Base-by-base conservation (phyloP, 345 rosid genomes). In the Noccaea caerulescens region DNA sequence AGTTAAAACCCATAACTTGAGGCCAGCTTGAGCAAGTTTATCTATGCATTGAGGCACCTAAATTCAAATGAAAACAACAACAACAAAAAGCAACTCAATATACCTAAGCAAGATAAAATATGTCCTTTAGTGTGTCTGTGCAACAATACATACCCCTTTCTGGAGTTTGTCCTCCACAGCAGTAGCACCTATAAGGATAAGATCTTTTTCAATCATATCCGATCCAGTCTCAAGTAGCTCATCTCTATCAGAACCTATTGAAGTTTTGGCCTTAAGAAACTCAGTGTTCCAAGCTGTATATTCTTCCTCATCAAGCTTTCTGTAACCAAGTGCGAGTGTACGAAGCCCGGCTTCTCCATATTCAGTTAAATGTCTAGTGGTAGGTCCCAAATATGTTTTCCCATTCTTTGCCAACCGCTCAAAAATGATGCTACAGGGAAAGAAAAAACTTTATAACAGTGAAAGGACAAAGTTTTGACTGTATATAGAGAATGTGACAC, bases 111-210 rank as follows among this genome's bases (percentile, higher is more conserved):
- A 55, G 65, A 58, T 8, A 18, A 46, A 51, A 27, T 46, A 63
- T 14, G 53, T 4, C 5, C 45, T 71, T 20, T 13, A 58, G 4
- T 42, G 69, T 55, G 54, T 59, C 33, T 44, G 41, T 25, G 41
- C 0, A 58, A 43, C 16, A n/a, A 34, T 8, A 2, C 61, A 39
- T 84, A 94, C 99, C 91, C 99, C 99, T 67, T 84, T 84, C 71
- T 94, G 99, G 78, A 94, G 80, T 79, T 91, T 94, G 82, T 94
- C 99, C 82, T 94, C 99, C 63, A 94, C 99, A 56, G 99, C 99
- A 45, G 99, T 94, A 69, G 98, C 96, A 64, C 99, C 99, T 8
- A 94, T 67, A 49, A 94, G 99, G 56, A 88, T 86, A 77, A 94
- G 79, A 2, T 91, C 98, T 73, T 65, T 94, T 79, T 94, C 98